These are phyloP conservation scores for Cladophialophora yegresii DNA, from an alignment of 2,329 filamentous ascomycete genomes.

Conservation along the genomic window DNA sequence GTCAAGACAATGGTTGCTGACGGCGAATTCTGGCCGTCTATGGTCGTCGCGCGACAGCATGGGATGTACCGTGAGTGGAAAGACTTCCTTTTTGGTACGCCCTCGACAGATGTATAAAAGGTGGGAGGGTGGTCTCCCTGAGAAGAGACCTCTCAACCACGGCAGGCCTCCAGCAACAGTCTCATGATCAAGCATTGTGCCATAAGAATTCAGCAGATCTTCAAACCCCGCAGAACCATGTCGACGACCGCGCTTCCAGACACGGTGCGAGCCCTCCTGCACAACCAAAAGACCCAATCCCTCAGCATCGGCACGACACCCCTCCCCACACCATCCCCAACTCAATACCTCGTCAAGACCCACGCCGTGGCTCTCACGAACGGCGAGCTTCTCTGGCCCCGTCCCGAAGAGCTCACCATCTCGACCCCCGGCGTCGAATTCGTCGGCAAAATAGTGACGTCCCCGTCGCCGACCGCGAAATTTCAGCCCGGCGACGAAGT, in stretches of 20 bases:
- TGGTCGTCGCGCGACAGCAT: background rate
- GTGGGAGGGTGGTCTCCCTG: background rate
- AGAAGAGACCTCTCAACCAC: background rate
- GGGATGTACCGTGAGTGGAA: background rate
- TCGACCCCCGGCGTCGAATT: slow-evolving; percentile 49
- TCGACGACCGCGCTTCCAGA: slow-evolving; percentile 16
- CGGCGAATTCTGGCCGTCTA: background rate
- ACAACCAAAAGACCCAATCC: slow-evolving; percentile 23
- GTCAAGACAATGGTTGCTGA: background rate
- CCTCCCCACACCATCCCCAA: slow-evolving; percentile 33
- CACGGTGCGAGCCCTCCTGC: slow-evolving; percentile 30
- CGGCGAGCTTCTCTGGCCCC: slow-evolving; percentile 50
- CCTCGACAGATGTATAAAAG: slow-evolving; percentile 1
- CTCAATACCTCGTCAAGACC: slow-evolving; percentile 47
- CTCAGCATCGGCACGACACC: slow-evolving; percentile 35
- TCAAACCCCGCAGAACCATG: slow-evolving; percentile 14
- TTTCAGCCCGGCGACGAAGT: slow-evolving; percentile 47
- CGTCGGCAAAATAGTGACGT: slow-evolving; percentile 44
- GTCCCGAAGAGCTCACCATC: slow-evolving; percentile 33
- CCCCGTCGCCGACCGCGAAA: slow-evolving; percentile 40
- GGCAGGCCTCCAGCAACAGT: background rate
- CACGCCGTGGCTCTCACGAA: slow-evolving; percentile 46
- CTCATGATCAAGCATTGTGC: background rate
- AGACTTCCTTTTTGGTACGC: background rate
- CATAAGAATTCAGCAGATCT: background rate